These are phyloP conservation scores for Panicum hallii DNA, from an alignment of 202 grass and related monocot species.

Conservation along the genomic window DNA sequence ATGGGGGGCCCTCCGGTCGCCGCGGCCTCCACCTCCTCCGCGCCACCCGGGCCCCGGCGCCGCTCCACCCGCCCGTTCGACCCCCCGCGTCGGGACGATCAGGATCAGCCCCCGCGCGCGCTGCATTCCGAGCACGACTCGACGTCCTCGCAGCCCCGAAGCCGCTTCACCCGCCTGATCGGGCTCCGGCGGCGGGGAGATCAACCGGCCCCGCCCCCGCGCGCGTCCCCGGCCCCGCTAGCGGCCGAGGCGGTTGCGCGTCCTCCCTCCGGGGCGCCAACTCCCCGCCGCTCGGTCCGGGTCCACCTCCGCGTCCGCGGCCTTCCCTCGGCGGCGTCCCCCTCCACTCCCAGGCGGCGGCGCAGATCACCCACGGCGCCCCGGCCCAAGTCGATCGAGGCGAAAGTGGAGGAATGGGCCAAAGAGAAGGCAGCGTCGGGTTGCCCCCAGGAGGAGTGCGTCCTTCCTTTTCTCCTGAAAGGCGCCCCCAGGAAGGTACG, in stretches of 20 bases:
- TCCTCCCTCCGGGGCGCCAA: neutral
- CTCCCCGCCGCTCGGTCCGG: conserved; percentile 20
- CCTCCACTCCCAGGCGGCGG: conserved; percentile 14
- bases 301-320: conserved; percentile 18
- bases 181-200: neutral
- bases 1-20: conserved; percentile 39
- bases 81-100: neutral
- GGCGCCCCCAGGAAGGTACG: conserved; percentile 54
- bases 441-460: conserved; percentile 47
- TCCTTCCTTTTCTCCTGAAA: conserved; percentile 56
- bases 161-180: neutral
- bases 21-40: neutral
- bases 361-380: neutral
- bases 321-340: conserved; percentile 32
- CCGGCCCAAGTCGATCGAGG: neutral
- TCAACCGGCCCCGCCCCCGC: neutral
- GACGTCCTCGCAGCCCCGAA: neutral
- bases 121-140: neutral
- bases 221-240: neutral
- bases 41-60: neutral
- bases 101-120: neutral
- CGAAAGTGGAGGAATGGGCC: conserved; percentile 41
- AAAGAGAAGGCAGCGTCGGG: conserved; percentile 34
- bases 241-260: neutral
- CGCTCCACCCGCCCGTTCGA: neutral